These are phyloP conservation scores for Suillus variegatus DNA, from an alignment of 768 basidiomycete genomes.

Conservation along the genomic window DNA sequence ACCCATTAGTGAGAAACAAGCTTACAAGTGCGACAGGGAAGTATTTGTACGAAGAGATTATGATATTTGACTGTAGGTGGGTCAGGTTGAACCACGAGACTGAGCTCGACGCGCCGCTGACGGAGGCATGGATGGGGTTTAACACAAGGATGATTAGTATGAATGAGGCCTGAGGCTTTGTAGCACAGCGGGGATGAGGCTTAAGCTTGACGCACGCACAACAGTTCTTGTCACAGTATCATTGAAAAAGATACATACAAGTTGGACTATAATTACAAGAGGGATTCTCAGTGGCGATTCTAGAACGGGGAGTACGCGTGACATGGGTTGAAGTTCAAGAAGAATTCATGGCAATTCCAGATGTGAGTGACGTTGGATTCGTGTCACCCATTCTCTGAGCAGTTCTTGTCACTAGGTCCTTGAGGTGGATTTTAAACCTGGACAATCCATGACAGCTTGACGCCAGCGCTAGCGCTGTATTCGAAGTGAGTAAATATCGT, in stretches of 20 bases:
- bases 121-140: not conserved
- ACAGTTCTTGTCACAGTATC: not conserved
- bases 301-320: not conserved
- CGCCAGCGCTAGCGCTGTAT: no score
- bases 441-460: not conserved
- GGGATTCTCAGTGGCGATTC: not conserved
- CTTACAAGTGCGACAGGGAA: not conserved
- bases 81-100: not conserved
- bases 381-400: no score
- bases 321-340: not conserved
- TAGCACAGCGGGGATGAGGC: not conserved
- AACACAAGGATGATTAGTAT: not conserved
- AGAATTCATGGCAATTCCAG: not conserved
- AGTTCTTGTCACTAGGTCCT: no score
- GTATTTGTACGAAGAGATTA: not conserved
- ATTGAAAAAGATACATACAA: not conserved
- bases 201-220: not conserved
- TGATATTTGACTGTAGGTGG: not conserved
- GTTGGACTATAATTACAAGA: not conserved
- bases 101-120: not conserved
- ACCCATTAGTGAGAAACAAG: not conserved
- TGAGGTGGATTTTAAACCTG: no score
- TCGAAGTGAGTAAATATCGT: no score
- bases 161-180: not conserved
- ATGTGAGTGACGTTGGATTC: not conserved